Conservation (phyloP, 2,329 filamentous ascomycete species). For the Penicillium griseofulvum region DNA sequence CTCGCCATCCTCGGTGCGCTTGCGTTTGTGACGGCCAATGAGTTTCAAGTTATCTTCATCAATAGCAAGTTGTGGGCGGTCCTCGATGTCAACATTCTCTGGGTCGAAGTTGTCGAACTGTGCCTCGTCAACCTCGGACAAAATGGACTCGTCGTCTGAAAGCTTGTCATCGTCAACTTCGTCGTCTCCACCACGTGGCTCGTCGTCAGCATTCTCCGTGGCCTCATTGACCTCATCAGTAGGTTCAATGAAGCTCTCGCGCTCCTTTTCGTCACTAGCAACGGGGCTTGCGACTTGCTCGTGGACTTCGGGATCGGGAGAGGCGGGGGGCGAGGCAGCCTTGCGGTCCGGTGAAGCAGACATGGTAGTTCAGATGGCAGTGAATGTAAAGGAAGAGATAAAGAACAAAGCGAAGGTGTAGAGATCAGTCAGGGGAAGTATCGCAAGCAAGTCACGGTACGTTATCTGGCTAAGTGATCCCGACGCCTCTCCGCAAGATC, state of each 20-base stretch:
- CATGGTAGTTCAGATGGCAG: slow-evolving; percentile 25
- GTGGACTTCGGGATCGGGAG: slow-evolving; percentile 25
- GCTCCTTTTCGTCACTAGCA: slow-evolving; percentile 22
- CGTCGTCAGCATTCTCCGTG: slow-evolving; percentile 17
- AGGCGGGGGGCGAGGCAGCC: slow-evolving; percentile 20
- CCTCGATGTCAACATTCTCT: slow-evolving; percentile 59
- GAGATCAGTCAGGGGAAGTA: neutral
- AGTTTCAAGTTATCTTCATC: slow-evolving; percentile 61
- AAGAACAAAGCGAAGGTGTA: neutral
- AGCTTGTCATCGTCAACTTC: slow-evolving; percentile 42
- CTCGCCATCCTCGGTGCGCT: slow-evolving; percentile 62
- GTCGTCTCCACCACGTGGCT: slow-evolving; percentile 16
- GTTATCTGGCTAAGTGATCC: slow-evolving; percentile 7
- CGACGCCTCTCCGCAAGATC: slow-evolving; percentile 8
- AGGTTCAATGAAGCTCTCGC: slow-evolving; percentile 8
- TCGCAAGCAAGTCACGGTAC: slow-evolving; percentile 13
- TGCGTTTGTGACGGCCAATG: slow-evolving; percentile 63
- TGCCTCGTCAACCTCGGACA: slow-evolving; percentile 64
- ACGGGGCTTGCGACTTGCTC: slow-evolving; percentile 28
- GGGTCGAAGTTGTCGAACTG: slow-evolving; percentile 66
- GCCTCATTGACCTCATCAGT: slow-evolving; percentile 22
- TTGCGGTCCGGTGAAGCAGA: slow-evolving; percentile 40
- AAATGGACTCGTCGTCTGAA: slow-evolving; percentile 60
- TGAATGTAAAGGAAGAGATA: neutral
- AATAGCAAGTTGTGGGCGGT: slow-evolving; percentile 57